phyloP scores from a whole-genome alignment of 164 flowering plant genomes.

The Kalanchoe fedtschenkoi region DNA sequence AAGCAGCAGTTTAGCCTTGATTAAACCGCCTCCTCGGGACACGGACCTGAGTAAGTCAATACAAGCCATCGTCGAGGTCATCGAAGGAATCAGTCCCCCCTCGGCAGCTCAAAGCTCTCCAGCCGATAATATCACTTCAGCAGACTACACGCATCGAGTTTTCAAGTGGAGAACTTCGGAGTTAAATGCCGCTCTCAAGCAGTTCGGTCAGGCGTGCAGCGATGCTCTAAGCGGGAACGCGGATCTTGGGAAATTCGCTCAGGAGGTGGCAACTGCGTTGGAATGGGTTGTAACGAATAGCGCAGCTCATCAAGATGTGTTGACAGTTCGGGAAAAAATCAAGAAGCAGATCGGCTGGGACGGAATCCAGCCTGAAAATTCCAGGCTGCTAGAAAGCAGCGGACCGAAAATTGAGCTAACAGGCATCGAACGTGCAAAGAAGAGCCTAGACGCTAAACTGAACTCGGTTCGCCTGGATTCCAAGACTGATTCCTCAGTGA shows the following conservation, averaged over 20 bases:
- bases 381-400: slow-evolving; percentile 33
- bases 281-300: neutral
- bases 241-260: slow-evolving; percentile 5
- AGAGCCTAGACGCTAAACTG: slow-evolving; percentile 35
- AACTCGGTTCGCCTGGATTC: slow-evolving; percentile 20
- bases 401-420: slow-evolving; percentile 31
- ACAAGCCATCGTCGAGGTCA: neutral
- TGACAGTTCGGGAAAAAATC: too few species aligned
- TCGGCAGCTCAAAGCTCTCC: slow-evolving; percentile 20
- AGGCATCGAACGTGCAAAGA: slow-evolving; percentile 23
- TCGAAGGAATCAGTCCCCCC: neutral
- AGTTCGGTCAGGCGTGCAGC: neutral
- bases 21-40: neutral
- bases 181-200: neutral
- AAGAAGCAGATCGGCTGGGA: too few species aligned
- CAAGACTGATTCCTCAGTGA: slow-evolving; percentile 16
- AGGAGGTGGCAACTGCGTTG: slow-evolving; percentile 7
- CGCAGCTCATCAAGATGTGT: slow-evolving; percentile 8
- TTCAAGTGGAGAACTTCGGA: neutral
- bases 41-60: neutral
- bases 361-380: too few species aligned
- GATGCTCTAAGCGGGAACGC: neutral
- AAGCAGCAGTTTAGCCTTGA: neutral
- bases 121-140: slow-evolving; percentile 8
- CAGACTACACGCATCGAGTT: neutral